Evolutionary conservation across 2,329 filamentous ascomycete species (phyloP), one percentile per base, ranked within the genome.

Genomic region (Penicillium vulpinum): DNA sequence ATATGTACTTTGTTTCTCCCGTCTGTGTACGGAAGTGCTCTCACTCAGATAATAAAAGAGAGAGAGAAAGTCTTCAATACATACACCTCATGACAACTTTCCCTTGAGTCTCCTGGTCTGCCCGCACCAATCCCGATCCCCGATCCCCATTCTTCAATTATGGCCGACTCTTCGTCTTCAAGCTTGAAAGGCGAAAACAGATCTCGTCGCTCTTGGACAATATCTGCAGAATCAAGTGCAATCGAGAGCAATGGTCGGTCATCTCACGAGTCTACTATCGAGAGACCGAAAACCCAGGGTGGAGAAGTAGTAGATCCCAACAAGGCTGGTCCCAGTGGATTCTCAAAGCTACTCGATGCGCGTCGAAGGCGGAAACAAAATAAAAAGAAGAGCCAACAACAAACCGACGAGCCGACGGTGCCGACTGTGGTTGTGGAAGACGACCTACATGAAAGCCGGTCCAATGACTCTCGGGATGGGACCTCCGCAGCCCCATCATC

Each of bases 271-370:
- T 77, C 75, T 7, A 69, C 63, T 7, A 58, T 68, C 36, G 75
- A 78, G 50, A 67, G 71, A 60, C 71, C 69, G 3, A 76, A 73
- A 58, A 71, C 71, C 28, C 70, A 75, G 45, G 73, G 74, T 51
- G 73, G 74, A 43, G 76, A 72, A 26, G 59, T 36, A 10, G 57
- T 71, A 47, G 74, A 73, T 61, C 70, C 72, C 61, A 67, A 67
- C 50, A 76, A 75, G 65, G 70, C 73, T 59, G 69, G 70, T 41
- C 61, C 70, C 45, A 78, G 75, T 62, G 79, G 81, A 51, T 77
- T 86, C 60, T 80, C 82, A 11, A 83, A 80, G 62, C 70, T 85
- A 54, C 77, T 84, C 51, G 70, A 75, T 26, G 71, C 73, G 29
- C 72, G 74, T 48, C 70, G 72, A 33, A 75, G 73, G 67, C 78